Evolutionary conservation across 768 basidiomycete species (phyloP), one percentile per base, ranked within the genome.

Genomic region (Suillus luteus): DNA sequence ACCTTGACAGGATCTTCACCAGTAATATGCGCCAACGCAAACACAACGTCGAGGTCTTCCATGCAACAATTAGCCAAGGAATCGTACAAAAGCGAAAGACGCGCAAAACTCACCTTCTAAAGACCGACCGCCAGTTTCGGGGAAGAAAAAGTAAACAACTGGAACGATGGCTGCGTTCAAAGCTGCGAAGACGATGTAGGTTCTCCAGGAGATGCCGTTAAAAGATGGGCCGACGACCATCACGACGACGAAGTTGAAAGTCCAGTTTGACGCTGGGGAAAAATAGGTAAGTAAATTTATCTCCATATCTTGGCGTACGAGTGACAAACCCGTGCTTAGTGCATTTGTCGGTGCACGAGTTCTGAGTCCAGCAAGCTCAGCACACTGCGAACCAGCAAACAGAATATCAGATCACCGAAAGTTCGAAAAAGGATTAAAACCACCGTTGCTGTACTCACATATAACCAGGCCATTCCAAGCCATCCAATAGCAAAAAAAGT

Each of bases 391-490:
- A 44, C 17, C 31, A 41, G 3, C 17, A 15, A 31, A 51, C 3
- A 14, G 22, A 31, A 63, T 11, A 55, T 52, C 22, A 43, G 31
- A 37, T 64, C 51, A 38, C 22, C 31, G 19, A 55, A 37, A 22
- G 22, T 38, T 61, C 48, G 33, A 27, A 4, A 27, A 22, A 51
- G 8, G 49, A 27, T 27, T 5, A 22, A 54, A 24, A 17, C 11
- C 5, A 1, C 14, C 40, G 27, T 41, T 54, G 40, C 54, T 63
- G 37, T 43, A 60, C 57, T 59, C 38, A 67, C 67, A 31, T 69
- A 78, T 33, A 78, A 66, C 74, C 76, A 79, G 1, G 77, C 74
- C 64, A 76, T 73, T 11, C 76, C 74, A 14, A 79, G 73, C 77
- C 77, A 79, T 2, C 77, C 78, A 48, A 74, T 64, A 5, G 75